phyloP scores from a whole-genome alignment of 352 stramenopile genomes.

The Phytophthora uliginosa region DNA sequence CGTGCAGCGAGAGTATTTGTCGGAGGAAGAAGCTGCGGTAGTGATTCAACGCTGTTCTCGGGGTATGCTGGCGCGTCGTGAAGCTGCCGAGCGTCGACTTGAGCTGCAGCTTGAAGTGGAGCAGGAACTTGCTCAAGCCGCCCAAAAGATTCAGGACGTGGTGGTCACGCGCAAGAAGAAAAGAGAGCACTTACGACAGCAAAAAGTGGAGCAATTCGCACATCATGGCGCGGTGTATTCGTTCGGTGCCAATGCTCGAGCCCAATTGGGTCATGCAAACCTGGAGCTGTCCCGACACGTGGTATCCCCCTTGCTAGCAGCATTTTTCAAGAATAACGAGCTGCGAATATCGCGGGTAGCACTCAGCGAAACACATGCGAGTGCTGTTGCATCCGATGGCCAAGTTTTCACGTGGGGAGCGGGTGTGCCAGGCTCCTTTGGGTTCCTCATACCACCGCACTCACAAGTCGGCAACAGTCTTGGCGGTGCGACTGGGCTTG shows the following conservation, averaged over 20 bases:
- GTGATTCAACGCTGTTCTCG: slow-evolving; percentile 64
- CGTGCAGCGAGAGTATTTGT: slow-evolving; percentile 72
- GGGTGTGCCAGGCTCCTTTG: slow-evolving; percentile 72
- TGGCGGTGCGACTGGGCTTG: slow-evolving; percentile 19
- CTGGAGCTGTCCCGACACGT: slow-evolving; percentile 53
- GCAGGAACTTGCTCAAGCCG: slow-evolving; percentile 64
- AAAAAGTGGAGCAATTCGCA: slow-evolving; percentile 79
- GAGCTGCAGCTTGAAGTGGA: slow-evolving; percentile 67
- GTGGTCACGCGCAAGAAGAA: slow-evolving; percentile 74
- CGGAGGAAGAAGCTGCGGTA: slow-evolving; percentile 59
- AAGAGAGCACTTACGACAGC: slow-evolving; percentile 66
- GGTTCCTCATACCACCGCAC: slow-evolving; percentile 49
- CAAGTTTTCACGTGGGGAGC: slow-evolving; percentile 80
- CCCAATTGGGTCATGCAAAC: slow-evolving; percentile 59
- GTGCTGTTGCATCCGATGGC: slow-evolving; percentile 70
- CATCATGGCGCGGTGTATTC: slow-evolving; percentile 79
- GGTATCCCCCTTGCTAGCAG: slow-evolving; percentile 49
- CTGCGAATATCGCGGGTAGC: slow-evolving; percentile 58
- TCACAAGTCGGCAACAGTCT: slow-evolving; percentile 21
- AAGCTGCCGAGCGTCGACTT: slow-evolving; percentile 60
- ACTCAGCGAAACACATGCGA: slow-evolving; percentile 66
- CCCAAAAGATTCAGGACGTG: slow-evolving; percentile 73
- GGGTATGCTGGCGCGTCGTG: slow-evolving; percentile 60
- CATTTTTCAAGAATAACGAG: slow-evolving; percentile 83
- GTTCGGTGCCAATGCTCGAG: slow-evolving; percentile 69